Evolutionary conservation across 257 asterid species (phyloP).

Genomic region (Misopates orontium): DNA sequence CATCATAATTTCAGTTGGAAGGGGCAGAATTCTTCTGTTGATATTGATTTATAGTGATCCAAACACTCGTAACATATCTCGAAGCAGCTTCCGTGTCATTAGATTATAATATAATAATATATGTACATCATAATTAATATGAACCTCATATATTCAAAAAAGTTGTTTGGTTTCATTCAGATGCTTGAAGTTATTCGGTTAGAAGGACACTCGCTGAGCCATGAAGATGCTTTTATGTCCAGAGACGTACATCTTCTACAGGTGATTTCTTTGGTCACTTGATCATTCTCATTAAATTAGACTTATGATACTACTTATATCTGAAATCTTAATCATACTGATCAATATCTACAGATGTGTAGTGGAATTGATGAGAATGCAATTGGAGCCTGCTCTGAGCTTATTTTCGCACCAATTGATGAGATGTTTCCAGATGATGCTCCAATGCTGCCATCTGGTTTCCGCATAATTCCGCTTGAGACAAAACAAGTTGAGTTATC

Average conservation of each 20-base stretch:
- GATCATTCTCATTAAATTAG: slow-evolving; percentile 6
- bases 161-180: slow-evolving; percentile 42
- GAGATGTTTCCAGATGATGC: slow-evolving; percentile 98
- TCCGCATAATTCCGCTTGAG: slow-evolving; percentile 87
- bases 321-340: slow-evolving; percentile 14
- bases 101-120: not conserved
- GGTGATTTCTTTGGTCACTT: slow-evolving; percentile 39
- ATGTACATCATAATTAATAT: no score
- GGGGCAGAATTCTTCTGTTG: not conserved
- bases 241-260: slow-evolving; percentile 91
- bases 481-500: slow-evolving; percentile 72
- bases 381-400: slow-evolving; percentile 90
- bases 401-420: slow-evolving; percentile 91
- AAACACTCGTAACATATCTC: not conserved
- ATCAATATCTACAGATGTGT: slow-evolving; percentile 66
- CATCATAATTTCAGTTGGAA: not conserved
- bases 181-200: slow-evolving; percentile 97
- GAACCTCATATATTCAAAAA: not conserved
- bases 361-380: slow-evolving; percentile 90
- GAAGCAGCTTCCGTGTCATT: slow-evolving; percentile 4
- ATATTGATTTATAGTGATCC: not conserved
- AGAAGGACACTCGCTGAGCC: slow-evolving; percentile 77
- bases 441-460: slow-evolving; percentile 88
- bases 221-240: slow-evolving; percentile 80
- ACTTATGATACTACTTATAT: not conserved